Base-by-base conservation (phyloP, 1,284 basidiomycete species). In the Schizophyllum commune region DNA sequence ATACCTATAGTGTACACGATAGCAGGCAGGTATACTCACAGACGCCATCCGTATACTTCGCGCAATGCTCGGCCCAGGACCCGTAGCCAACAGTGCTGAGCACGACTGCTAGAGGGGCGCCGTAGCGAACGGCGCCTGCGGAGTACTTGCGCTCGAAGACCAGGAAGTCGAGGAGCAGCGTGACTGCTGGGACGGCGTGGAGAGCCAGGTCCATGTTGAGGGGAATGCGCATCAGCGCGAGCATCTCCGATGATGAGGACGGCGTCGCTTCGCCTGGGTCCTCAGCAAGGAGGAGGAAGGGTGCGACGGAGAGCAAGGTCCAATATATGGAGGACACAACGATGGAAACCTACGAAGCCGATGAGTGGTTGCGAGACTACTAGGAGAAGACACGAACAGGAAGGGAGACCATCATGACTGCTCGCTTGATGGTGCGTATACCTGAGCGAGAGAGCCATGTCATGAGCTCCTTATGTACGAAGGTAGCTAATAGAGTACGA, bases 251-350 rank as follows among this genome's bases (percentile, higher is more conserved):
- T 63, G 13, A 55, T 19, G 53, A 55, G 27, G 53, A 21, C 2
- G 39, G 9, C 39, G 39, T 17, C 39, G 9, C 39, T 17, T 17
- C 39, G 39, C 13, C 13, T 11, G 13, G 9, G 39, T 47, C 39
- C 8, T 47, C 17, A 67, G 68, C 72, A 0, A 88, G 61, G 60
- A 91, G 85, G 22, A 88, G 74, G 13, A 73, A 61, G 0, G 89
- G 86, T 56, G 78, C 72, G 56, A 80, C 67, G 13, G 82, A 59
- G 19, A 88, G 62, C 17, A 91, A 75, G 1, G 79, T 72, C 89
- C 88, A 91, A 73, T 93, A 93, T 61, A 93, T 85, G 32, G 76
- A 73, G 2, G 89, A 83, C 57, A 94, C 82, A 63, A 89, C 82
- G 52, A 88, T 78, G 19, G 83, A 79, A 32, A 91, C 69, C 86